Evolutionary conservation across 495 filamentous ascomycete genomes (phyloP).

Genomic region (Tuber microsphaerosporum): DNA sequence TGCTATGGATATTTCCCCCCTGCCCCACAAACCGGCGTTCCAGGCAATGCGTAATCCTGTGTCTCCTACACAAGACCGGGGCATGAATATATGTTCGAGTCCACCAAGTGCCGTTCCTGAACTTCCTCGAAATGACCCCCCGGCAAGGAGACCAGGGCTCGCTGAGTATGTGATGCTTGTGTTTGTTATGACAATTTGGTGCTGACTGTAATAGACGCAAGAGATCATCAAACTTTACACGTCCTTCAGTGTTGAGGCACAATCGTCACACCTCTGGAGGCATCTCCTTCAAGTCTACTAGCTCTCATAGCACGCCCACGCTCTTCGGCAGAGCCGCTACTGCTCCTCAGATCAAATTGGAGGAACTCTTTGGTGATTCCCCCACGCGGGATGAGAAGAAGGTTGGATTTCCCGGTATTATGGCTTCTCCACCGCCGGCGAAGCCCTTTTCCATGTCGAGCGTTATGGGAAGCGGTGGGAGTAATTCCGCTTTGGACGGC

Average conservation of each 20-base stretch:
- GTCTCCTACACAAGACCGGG: conserved; percentile 23
- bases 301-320: conserved; percentile 18
- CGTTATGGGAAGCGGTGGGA: conserved; percentile 42
- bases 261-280: conserved; percentile 30
- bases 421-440: conserved; percentile 52
- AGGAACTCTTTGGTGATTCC: conserved; percentile 36
- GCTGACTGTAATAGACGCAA: conserved; percentile 35
- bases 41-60: conserved; percentile 16
- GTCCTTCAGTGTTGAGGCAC: conserved; percentile 35
- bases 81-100: conserved; percentile 34
- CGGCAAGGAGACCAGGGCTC: conserved; percentile 19
- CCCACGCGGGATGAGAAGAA: conserved; percentile 34
- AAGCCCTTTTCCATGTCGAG: conserved; percentile 51
- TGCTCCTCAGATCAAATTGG: conserved; percentile 34
- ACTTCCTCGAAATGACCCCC: conserved; percentile 30
- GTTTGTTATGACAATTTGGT: conserved; percentile 4
- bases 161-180: conserved; percentile 35
- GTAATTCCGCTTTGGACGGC: conserved; percentile 52
- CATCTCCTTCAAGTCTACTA: conserved; percentile 31
- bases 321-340: conserved; percentile 28
- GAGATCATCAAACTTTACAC: conserved; percentile 37
- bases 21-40: conserved; percentile 70
- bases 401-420: conserved; percentile 17
- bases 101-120: conserved; percentile 30
- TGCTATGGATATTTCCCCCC: conserved; percentile 86